Evolutionary conservation across 495 filamentous ascomycete genomes (phyloP).

Genomic region (Penicillium ochrochloron): DNA sequence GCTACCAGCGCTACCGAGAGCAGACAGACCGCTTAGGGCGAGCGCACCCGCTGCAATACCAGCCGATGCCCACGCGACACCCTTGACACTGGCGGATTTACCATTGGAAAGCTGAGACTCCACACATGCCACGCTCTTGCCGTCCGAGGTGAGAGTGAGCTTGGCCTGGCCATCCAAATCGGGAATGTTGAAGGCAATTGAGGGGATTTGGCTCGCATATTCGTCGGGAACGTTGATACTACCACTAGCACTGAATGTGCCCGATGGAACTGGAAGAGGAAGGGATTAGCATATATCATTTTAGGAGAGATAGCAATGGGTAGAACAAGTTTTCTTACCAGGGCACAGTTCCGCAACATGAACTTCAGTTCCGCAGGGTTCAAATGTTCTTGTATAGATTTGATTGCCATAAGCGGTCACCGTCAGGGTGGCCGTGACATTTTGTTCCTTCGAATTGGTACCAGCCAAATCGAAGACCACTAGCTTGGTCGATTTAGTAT

Average conservation of each 20-base stretch:
- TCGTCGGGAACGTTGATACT: conserved; percentile 67
- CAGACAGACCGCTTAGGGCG: conserved; percentile 72
- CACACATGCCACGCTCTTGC: conserved; percentile 77
- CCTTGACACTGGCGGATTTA: conserved; percentile 73
- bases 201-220: conserved; percentile 77
- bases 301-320: no score
- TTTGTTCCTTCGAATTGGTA: conserved; percentile 71
- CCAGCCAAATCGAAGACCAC: conserved; percentile 86
- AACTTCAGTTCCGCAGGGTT: conserved; percentile 73
- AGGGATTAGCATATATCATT: conserved; percentile 9
- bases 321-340: conserved; percentile 53
- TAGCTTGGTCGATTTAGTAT: conserved; percentile 70
- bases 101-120: conserved; percentile 83
- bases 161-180: conserved; percentile 89
- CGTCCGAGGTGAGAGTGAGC: conserved; percentile 68
- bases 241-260: conserved; percentile 74
- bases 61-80: conserved; percentile 82
- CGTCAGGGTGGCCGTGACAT: conserved; percentile 77
- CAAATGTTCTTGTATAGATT: conserved; percentile 79
- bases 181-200: conserved; percentile 88
- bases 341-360: conserved; percentile 80
- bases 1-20: conserved; percentile 65
- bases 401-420: conserved; percentile 86
- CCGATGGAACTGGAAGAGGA: conserved; percentile 63
- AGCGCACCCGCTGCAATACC: conserved; percentile 88